Evolutionary conservation across 768 basidiomycete genomes (phyloP), one percentile per base, ranked within the genome.

Genomic region (Lactifluus rugatus): DNA sequence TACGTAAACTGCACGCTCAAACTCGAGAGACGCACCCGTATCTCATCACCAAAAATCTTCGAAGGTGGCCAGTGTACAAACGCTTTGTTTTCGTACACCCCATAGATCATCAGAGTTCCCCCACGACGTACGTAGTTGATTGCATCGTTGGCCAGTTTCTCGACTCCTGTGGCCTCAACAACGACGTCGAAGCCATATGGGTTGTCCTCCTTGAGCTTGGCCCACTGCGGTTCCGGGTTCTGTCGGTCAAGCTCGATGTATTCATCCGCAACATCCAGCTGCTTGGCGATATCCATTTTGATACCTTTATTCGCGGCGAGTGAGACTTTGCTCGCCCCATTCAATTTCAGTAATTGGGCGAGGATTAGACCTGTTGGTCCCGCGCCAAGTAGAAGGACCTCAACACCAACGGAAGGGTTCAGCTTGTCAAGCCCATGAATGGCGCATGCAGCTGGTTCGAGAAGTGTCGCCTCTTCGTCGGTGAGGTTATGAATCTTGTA

Each of bases 101-200:
- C 92, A 66, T 95, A 95, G 45, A 91, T 79, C 84, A 91, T 84
- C 67, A 91, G 70, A 3, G 89, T 90, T 17, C 89, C 89, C 16
- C 89, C 89, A 28, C 89, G 74, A 34, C 89, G 78, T 25, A 95
- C 93, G 66, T 91, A 93, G 73, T 93, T 83, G 75, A 94, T 93
- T 59, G 88, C 77, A 31, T 90, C 85, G 66, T 92, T 85, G n/a
- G 88, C 91, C 42, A 95, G 71, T 66, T 83, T 84, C 72, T 93
- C 90, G 31, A 87, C 85, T 32, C 93, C 93, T 0, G 87, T 87
- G 46, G 85, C 85, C 68, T 88, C 86, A 41, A 81, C 79, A 17
- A 91, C 90, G n/a, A 90, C 82, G 68, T 93, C 90, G 68, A 93
- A 93, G 2, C 93, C 92, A 67, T 91, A 85, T 5, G 88, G 90